A percentile compares a stretch with the other conserved stretches of the same genome.
phyloP scores from a whole-genome alignment of 2,329 filamentous ascomycete species.

The Colletotrichum tropicicola region DNA sequence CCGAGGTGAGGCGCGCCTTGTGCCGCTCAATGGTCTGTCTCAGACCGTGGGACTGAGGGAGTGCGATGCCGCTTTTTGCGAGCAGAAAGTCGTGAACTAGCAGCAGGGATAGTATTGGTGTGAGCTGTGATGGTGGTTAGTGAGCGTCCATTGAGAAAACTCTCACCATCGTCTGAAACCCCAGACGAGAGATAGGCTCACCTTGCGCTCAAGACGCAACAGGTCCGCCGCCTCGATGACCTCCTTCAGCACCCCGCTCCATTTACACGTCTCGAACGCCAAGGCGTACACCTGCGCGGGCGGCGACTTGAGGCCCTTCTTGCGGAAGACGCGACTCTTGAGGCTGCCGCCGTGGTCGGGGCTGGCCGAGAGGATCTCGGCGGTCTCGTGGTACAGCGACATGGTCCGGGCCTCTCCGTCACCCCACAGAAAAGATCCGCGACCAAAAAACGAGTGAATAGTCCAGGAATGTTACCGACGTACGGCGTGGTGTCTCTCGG shows the following conservation, averaged over 20 bases:
- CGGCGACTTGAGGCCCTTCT: conserved; percentile 78
- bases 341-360: conserved; percentile 80
- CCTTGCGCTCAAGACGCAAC: conserved; percentile 85
- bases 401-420: conserved; percentile 60
- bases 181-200: conserved; percentile 51
- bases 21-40: conserved; percentile 80
- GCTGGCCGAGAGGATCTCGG: conserved; percentile 73
- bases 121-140: conserved; percentile 65
- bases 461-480: background rate
- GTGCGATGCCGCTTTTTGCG: conserved; percentile 81
- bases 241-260: conserved; percentile 86
- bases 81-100: conserved; percentile 88
- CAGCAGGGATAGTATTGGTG: conserved; percentile 80
- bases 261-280: conserved; percentile 87
- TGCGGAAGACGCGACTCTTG: conserved; percentile 84
- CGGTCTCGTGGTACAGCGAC: conserved; percentile 96
- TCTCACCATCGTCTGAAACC: too few species aligned
- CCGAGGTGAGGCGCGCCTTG: conserved; percentile 81
- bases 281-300: conserved; percentile 88
- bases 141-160: background rate
- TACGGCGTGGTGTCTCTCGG: background rate
- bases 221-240: conserved; percentile 86
- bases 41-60: conserved; percentile 82
- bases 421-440: too few species aligned
- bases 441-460: background rate